These are phyloP conservation scores for Pleurotus djamor DNA, from an alignment of 768 basidiomycete genomes.

Conservation along the genomic window DNA sequence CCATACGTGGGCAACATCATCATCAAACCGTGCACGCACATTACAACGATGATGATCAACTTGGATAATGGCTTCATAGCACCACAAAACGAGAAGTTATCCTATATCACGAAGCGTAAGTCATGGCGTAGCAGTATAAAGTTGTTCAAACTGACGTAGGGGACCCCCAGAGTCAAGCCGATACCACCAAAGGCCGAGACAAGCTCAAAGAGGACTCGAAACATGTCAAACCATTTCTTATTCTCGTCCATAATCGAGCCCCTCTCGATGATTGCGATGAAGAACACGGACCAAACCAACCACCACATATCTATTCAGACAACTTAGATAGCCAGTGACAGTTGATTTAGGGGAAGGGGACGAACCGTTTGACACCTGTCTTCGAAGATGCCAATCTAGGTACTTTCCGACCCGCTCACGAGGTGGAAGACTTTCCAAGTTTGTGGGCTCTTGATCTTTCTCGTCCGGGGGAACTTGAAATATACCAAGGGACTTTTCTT, in stretches of 20 bases:
- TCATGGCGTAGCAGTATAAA: neutral
- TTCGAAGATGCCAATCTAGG: slow-evolving; percentile 56
- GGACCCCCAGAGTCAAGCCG: slow-evolving; percentile 66
- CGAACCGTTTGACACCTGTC: slow-evolving; percentile 57
- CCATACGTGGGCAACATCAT: no score
- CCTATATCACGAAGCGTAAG: slow-evolving; percentile 22
- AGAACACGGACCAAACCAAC: slow-evolving; percentile 71
- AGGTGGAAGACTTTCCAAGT: slow-evolving; percentile 30
- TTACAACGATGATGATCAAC: slow-evolving; percentile 67
- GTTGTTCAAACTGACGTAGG: slow-evolving; percentile 27
- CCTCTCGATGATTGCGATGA: slow-evolving; percentile 71
- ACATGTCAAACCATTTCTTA: slow-evolving; percentile 64
- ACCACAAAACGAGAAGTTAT: slow-evolving; percentile 64
- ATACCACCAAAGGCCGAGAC: slow-evolving; percentile 70
- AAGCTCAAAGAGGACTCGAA: slow-evolving; percentile 58
- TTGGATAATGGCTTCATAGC: slow-evolving; percentile 66
- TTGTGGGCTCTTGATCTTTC: slow-evolving; percentile 44
- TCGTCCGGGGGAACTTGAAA: slow-evolving; percentile 53
- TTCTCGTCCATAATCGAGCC: slow-evolving; percentile 50
- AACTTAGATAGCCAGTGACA: neutral
- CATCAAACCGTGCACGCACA: slow-evolving; percentile 33
- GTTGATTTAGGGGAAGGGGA: neutral
- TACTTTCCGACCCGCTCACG: slow-evolving; percentile 45
- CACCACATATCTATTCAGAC: slow-evolving; percentile 68
- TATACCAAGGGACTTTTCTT: slow-evolving; percentile 70